Evolutionary conservation across 2,329 filamentous ascomycete genomes (phyloP).

Genomic region (Emergomyces pasteurianus): DNA sequence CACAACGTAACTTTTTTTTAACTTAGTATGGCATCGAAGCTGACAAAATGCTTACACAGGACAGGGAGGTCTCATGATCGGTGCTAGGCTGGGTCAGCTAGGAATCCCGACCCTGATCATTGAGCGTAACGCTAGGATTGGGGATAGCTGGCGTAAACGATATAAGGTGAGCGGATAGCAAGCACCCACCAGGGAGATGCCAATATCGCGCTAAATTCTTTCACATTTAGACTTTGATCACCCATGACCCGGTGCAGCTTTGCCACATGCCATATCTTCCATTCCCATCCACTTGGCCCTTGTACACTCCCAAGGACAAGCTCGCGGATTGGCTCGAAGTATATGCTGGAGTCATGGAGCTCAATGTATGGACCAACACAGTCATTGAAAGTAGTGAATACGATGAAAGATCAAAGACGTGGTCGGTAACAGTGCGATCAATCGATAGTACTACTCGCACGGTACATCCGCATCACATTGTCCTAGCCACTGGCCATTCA

Average conservation of each 20-base stretch:
- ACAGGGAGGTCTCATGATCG: conserved; percentile 32
- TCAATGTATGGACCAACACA: conserved; percentile 36
- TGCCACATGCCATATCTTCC: conserved; percentile 28
- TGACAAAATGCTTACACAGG: conserved; percentile 18
- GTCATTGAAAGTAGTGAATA: conserved; percentile 29
- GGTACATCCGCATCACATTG: conserved; percentile 33
- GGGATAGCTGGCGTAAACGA: conserved; percentile 41
- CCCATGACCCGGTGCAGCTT: conserved; percentile 31
- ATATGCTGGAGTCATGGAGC: conserved; percentile 38
- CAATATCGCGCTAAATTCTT: neutral
- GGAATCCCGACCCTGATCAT: conserved; percentile 32
- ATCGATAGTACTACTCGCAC: conserved; percentile 11
- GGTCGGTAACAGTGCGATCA: conserved; percentile 25
- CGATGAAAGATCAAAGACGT: conserved; percentile 26
- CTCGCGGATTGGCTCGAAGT: conserved; percentile 39
- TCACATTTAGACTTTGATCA: conserved; percentile 22
- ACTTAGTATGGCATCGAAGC: neutral
- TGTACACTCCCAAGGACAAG: conserved; percentile 36
- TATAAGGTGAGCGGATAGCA: conserved; percentile 25
- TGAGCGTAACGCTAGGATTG: conserved; percentile 35
- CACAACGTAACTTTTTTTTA: neutral
- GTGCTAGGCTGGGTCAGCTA: conserved; percentile 30
- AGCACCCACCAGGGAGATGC: neutral
- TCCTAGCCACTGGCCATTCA: conserved; percentile 37
- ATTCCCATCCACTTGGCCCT: conserved; percentile 32